Percentiles rank a stretch among this genome's conserved stretches.
phyloP scores from a whole-genome alignment of 108 stramenopile genomes.

The Poteriospumella lacustris region DNA sequence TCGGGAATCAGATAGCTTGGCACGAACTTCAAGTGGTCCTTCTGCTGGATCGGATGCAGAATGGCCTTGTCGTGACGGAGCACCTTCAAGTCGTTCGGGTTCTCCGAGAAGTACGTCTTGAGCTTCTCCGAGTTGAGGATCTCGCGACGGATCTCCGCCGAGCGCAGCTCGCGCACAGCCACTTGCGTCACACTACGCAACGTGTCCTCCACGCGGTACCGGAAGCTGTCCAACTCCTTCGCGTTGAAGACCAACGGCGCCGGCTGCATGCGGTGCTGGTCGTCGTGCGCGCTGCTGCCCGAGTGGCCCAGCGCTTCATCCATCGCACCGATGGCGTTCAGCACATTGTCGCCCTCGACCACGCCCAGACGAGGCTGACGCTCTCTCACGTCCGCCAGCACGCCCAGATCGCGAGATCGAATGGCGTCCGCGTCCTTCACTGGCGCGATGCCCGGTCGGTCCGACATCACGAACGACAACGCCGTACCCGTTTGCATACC shows the following conservation, averaged over 20 bases:
- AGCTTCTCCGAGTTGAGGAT: conserved; percentile 86
- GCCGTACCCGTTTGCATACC: conserved; percentile 89
- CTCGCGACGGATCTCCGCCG: conserved; percentile 82
- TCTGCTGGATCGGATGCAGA: conserved; percentile 44
- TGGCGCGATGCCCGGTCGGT: conserved; percentile 27
- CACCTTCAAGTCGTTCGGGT: conserved; percentile 75
- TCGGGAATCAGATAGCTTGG: conserved; percentile 86
- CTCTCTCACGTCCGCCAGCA: conserved; percentile 57
- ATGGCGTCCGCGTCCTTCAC: not conserved
- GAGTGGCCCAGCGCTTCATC: conserved; percentile 11
- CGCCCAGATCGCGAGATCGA: not conserved
- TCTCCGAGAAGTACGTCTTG: conserved; percentile 84
- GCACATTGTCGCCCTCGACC: conserved; percentile 27
- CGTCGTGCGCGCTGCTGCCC: conserved; percentile 42
- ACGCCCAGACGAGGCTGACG: conserved; percentile 67
- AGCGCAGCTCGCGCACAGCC: conserved; percentile 78
- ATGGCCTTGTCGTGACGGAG: conserved; percentile 52
- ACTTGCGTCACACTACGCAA: conserved; percentile 74
- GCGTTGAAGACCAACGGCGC: conserved; percentile 86
- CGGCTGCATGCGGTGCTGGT: conserved; percentile 61
- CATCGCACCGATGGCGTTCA: conserved; percentile 29
- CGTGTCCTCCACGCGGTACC: conserved; percentile 94
- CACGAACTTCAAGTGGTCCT: conserved; percentile 63
- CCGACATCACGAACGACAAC: conserved; percentile 65
- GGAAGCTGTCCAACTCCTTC: conserved; percentile 86